phyloP scores from a whole-genome alignment of 2,329 filamentous ascomycete species.

The Ceratocystis colombiana region DNA sequence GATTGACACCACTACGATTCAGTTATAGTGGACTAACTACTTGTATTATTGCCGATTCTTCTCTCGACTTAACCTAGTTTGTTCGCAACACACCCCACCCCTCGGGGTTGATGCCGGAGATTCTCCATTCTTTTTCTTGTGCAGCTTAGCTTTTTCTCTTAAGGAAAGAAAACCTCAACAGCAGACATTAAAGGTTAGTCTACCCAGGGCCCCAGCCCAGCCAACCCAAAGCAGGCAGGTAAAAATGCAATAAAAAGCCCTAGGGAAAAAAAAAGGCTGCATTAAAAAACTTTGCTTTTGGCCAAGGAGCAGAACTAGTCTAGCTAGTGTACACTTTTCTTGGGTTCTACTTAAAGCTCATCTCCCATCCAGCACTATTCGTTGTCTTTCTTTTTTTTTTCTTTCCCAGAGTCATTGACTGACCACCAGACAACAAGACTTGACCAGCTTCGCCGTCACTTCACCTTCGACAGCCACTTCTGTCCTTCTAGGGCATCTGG shows the following conservation, averaged over 20 bases:
- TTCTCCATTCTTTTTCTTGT: constrained; percentile 16
- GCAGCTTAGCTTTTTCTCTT: constrained; percentile 11
- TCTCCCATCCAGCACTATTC: constrained; percentile 16
- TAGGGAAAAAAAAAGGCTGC: constrained; percentile 8
- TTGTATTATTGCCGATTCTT: constrained; percentile 12
- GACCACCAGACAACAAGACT: constrained; percentile 15
- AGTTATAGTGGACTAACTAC: constrained; percentile 12
- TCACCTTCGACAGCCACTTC: constrained; percentile 22
- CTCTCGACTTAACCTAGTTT: constrained; percentile 12
- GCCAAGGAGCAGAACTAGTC: constrained; percentile 7
- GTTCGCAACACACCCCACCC: constrained; percentile 4
- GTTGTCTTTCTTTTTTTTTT: constrained; percentile 11
- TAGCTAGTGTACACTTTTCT: constrained; percentile 13
- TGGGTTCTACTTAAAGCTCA: constrained; percentile 17
- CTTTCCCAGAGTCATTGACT: constrained; percentile 22
- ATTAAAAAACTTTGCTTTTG: constrained; percentile 19
- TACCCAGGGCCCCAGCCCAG: constrained; percentile 8
- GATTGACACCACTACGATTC: constrained; percentile 12
- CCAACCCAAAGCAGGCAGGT: constrained; percentile 5
- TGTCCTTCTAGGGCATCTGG: constrained; percentile 26
- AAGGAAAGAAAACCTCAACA: neutral
- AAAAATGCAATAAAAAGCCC: constrained; percentile 5
- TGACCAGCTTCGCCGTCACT: constrained; percentile 22
- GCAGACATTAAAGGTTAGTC: constrained; percentile 8
- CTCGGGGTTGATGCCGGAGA: constrained; percentile 10